Percentiles rank a stretch among this genome's conserved stretches.
Conservation (phyloP, 2,329 filamentous ascomycete species). For the Phyllachora maydis region DNA sequence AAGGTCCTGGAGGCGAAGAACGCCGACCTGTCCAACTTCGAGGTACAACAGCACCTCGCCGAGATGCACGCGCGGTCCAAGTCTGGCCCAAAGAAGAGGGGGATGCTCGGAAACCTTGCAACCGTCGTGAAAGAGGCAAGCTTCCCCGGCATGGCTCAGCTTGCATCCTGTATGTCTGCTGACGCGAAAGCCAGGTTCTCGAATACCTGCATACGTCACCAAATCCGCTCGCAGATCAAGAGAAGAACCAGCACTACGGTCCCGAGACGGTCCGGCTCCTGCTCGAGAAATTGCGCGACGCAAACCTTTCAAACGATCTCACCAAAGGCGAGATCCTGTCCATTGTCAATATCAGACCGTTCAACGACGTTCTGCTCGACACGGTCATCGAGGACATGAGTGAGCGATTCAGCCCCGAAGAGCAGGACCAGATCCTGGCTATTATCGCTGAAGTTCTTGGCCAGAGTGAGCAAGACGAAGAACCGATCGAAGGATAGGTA, state of each 20-base stretch:
- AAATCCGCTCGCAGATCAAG: constrained; percentile 32
- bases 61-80: constrained; percentile 32
- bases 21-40: constrained; percentile 50
- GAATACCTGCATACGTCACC: constrained; percentile 35
- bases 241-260: constrained; percentile 23
- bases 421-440: constrained; percentile 35
- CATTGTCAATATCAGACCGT: constrained; percentile 45
- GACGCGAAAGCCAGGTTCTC: constrained; percentile 26
- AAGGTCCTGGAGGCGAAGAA: constrained; percentile 54
- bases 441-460: constrained; percentile 38
- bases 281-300: constrained; percentile 22
- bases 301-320: constrained; percentile 28
- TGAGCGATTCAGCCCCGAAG: constrained; percentile 33
- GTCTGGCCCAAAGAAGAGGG: constrained; percentile 23
- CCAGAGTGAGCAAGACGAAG: constrained; percentile 15
- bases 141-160: too few species aligned
- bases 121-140: constrained; percentile 43
- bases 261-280: constrained; percentile 29
- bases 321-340: constrained; percentile 50
- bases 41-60: constrained; percentile 46
- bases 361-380: constrained; percentile 33
- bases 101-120: constrained; percentile 36
- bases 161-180: too few species aligned
- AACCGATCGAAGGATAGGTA: constrained; percentile 13
- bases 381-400: constrained; percentile 45